A percentile compares a stretch with the other conserved stretches of the same genome.
These are phyloP conservation scores for Sphaerostilbella broomeana DNA, from an alignment of 2,329 filamentous ascomycete genomes.

Conservation along the genomic window DNA sequence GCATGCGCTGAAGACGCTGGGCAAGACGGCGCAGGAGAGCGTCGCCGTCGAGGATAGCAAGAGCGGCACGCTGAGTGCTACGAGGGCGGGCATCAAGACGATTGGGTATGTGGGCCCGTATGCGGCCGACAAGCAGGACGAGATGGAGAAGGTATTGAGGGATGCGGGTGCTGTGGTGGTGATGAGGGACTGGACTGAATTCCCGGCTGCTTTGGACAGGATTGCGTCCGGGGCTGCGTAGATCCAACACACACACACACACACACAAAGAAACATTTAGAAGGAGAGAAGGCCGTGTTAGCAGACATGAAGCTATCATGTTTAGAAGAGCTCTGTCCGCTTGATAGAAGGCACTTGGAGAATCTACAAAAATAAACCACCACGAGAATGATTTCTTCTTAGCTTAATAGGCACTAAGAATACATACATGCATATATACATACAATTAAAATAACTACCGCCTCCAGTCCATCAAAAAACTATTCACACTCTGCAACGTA, in stretches of 20 bases:
- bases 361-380: no score
- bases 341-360: no score
- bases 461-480: constrained; percentile 66
- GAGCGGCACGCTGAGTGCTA: constrained; percentile 68
- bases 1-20: constrained; percentile 66
- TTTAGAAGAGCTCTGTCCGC: no score
- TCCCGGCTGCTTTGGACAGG: constrained; percentile 41
- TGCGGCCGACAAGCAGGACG: constrained; percentile 49
- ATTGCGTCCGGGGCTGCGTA: constrained; percentile 36
- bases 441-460: constrained; percentile 14
- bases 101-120: constrained; percentile 85
- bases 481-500: constrained; percentile 87
- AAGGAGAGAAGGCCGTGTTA: constrained; percentile 15
- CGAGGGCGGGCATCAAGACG: constrained; percentile 70
- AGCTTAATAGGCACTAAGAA: no score
- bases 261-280: not conserved
- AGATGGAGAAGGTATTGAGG: constrained; percentile 57
- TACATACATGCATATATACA: not conserved
- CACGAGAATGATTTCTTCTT: no score
- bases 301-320: no score
- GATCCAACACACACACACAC: not conserved
- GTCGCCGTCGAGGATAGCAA: constrained; percentile 85
- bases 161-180: constrained; percentile 57
- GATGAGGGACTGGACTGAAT: constrained; percentile 55
- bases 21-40: constrained; percentile 63